phyloP scores from a whole-genome alignment of 2,329 filamentous ascomycete genomes.

The Fusarium denticulatum region DNA sequence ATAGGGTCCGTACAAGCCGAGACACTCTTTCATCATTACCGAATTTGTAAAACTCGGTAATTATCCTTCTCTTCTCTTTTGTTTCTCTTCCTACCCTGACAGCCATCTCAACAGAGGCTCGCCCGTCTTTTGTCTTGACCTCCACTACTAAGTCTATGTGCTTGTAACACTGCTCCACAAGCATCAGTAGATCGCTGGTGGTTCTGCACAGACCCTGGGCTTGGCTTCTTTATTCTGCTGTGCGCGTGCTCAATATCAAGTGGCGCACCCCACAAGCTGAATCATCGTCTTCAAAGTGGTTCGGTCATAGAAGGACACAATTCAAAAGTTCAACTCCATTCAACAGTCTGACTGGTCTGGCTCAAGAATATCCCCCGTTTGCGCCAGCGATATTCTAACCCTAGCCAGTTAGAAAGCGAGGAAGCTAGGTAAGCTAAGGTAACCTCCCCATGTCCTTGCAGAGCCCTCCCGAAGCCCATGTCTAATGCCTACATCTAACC shows the following conservation, averaged over 20 bases:
- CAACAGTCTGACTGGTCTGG: conserved; percentile 9
- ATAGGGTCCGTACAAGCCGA: not conserved
- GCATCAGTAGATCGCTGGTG: conserved; percentile 31
- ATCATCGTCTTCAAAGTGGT: conserved; percentile 15
- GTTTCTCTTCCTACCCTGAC: not conserved
- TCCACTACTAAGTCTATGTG: not conserved
- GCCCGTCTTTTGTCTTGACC: conserved; percentile 10
- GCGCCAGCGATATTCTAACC: not conserved
- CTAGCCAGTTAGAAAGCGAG: conserved; percentile 8
- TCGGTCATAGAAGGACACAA: conserved; percentile 20
- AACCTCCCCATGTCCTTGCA: conserved; percentile 17
- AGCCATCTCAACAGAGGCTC: conserved; percentile 1
- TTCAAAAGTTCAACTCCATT: not conserved
- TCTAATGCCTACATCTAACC: not conserved
- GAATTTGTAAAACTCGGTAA: not conserved
- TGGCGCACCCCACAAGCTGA: conserved; percentile 36
- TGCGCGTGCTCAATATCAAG: conserved; percentile 32
- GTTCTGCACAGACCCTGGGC: conserved; percentile 37
- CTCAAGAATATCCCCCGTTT: conserved; percentile 6
- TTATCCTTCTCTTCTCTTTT: not conserved
- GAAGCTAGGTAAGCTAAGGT: conserved; percentile 10
- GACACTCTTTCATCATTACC: not conserved
- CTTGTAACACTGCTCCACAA: conserved; percentile 38
- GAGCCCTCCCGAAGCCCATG: conserved; percentile 5
- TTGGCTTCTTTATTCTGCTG: conserved; percentile 17